Base-by-base conservation (phyloP, 176 grass and related monocot genomes). In the Rhynchospora pubera region DNA sequence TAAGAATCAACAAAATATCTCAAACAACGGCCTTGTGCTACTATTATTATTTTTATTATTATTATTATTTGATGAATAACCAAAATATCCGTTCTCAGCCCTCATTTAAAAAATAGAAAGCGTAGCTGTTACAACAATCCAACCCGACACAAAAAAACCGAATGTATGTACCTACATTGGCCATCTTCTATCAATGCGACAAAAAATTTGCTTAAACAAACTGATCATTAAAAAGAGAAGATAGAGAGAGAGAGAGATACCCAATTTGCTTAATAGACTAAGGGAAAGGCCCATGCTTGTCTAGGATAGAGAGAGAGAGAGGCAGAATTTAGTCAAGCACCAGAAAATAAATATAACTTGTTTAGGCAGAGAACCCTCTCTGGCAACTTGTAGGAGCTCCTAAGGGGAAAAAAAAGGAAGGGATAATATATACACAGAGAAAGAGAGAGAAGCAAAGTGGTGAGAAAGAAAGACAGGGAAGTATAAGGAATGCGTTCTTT, bases 401-500 rank as follows among this genome's bases (percentile, higher is more conserved):
- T 18, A 8, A 14, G 30, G 13, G 13, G 28, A 28, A 28, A n/a
- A n/a, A n/a, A n/a, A n/a, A n/a, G n/a, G 47, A 76, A 30, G 71
- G 0, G 6, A 76, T 22, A 23, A 22, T 9, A 61, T 48, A 48
- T 16, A 62, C 26, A 65, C 65, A 50, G n/a, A 50, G 57, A 50
- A 69, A 45, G 62, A 85, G 21, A 61, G 42, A 71, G 14, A 56
- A 61, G 57, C 34, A 48, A 47, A 9, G 18, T 7, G 26, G 57
- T 32, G 71, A 73, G 52, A 63, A 67, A 77, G 74, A 79, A 65
- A 56, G 12, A 16, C 43, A 82, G 90, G 85, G 16, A 23, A 19
- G 59, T 47, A 85, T 67, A 90, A 88, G 93, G 93, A 94, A 90
- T 94, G 88, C 86, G 90, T 94, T 79, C 89, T 85, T 94, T 94